Evolutionary conservation across 495 filamentous ascomycete species (phyloP), one percentile per base, ranked within the genome.

Genomic region (Poronia punctata): DNA sequence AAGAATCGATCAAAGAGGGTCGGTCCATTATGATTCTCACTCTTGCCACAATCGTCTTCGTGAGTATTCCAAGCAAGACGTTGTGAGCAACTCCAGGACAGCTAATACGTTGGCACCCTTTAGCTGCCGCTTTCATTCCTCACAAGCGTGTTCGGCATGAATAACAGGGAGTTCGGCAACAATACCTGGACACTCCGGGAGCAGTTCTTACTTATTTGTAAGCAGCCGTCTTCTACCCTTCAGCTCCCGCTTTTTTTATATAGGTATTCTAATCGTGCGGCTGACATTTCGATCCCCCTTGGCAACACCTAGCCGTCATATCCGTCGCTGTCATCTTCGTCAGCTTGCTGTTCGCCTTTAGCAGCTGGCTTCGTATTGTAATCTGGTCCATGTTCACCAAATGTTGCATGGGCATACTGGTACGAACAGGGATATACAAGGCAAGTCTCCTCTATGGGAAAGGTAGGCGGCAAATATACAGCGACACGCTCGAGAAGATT

Each of bases 21-120:
- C 61, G 68, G 18, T 66, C 76, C 4, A 68, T 83, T 23, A 78
- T 82, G 76, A 66, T 80, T 0, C 82, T 83, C 39, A 83, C 79
- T 0, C 65, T 81, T 11, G 70, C 81, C 44, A 80, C 75, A 2
- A 78, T 81, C 27, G 66, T 81, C 4, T 71, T 71, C 38, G 60
- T 70, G 37, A 52, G 62, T 47, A 10, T 4, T 28, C 12, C 25
- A 23, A 15, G 10, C 24, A 14, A 3, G 12, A 34, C 38, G 17
- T 17, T 8, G 48, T 8, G 39, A 19, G 12, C 6, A 22, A 35
- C n/a, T 27, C 7, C 16, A 34, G 16, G 8, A 7, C 16, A 9
- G 30, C 7, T 19, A 15, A 33, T 33, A 10, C 16, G 10, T 9
- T 35, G 7, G 15, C 23, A 8, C 12, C 9, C 9, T 19, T n/a